Evolutionary conservation across 169 alveolate species (phyloP).

Genomic region (Plasmodium knowlesi): DNA sequence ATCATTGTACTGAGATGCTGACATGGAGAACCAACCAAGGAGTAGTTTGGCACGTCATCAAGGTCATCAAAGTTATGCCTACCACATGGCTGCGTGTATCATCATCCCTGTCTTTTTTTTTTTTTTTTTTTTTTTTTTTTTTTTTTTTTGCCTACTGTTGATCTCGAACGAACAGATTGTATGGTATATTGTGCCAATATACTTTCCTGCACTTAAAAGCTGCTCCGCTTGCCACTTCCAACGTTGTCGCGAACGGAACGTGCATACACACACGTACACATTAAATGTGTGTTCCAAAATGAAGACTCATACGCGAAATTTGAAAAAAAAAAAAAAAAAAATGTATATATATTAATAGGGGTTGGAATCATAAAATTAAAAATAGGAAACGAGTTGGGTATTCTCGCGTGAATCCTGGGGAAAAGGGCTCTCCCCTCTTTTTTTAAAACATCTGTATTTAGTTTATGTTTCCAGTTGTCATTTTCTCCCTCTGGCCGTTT

Average conservation of each 20-base stretch:
- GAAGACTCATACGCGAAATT: background rate
- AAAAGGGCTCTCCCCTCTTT: background rate
- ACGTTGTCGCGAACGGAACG: background rate
- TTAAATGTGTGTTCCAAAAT: background rate
- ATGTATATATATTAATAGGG: background rate
- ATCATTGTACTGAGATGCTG: background rate
- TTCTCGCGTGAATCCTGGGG: background rate
- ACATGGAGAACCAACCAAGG: background rate
- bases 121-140: background rate
- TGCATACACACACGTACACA: background rate
- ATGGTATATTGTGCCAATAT: background rate
- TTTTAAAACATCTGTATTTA: background rate
- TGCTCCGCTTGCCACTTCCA: background rate
- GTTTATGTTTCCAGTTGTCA: background rate
- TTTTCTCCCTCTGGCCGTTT: background rate
- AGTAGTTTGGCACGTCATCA: background rate
- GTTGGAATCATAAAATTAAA: background rate
- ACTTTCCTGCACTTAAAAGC: background rate
- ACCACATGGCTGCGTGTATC: background rate
- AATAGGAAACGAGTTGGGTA: background rate
- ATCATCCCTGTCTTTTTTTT: background rate
- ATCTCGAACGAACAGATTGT: background rate
- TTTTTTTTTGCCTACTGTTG: background rate
- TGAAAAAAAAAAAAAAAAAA: background rate
- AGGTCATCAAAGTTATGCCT: background rate